Evolutionary conservation across 768 basidiomycete species (phyloP).

Genomic region (Russula brevipes): DNA sequence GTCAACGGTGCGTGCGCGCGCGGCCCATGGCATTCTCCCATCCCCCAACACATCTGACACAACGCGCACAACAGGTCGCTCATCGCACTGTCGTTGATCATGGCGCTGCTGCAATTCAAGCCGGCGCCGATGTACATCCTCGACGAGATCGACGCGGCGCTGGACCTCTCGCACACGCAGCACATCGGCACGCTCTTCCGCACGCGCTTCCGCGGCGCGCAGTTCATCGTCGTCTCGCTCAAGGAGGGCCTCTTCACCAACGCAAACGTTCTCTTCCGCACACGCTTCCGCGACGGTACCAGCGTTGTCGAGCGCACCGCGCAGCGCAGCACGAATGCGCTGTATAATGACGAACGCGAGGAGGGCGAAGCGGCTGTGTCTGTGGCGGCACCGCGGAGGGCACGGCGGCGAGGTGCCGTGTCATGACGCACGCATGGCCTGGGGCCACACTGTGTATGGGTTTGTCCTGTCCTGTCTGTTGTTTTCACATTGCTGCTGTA

Average conservation of each 20-base stretch:
- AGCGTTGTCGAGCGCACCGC: conserved; percentile 81
- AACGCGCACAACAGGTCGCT: conserved; percentile 62
- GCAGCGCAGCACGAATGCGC: conserved; percentile 51
- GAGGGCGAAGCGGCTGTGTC: background rate
- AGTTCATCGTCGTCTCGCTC: conserved; percentile 95
- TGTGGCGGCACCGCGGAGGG: background rate
- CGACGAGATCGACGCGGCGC: conserved; percentile 96
- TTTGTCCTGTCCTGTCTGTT: background rate
- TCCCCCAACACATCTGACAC: background rate
- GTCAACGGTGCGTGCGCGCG: conserved; percentile 67
- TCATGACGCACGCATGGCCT: background rate
- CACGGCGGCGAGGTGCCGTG: conserved; percentile 5
- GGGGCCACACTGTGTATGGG: background rate
- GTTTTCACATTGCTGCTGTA: background rate
- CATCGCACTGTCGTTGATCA: conserved; percentile 95
- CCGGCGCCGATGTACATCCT: conserved; percentile 99
- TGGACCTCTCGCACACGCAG: conserved; percentile 93
- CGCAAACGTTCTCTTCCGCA: conserved; percentile 91
- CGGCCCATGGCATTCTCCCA: background rate
- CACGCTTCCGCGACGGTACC: conserved; percentile 91
- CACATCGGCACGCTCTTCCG: conserved; percentile 98
- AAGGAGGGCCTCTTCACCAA: conserved; percentile 98
- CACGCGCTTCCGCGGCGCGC: conserved; percentile 93
- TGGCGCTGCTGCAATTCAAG: conserved; percentile 98
- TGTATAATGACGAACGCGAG: conserved; percentile 31